A percentile compares a stretch with the other conserved stretches of the same genome.
Evolutionary conservation across 495 filamentous ascomycete genomes (phyloP).

Genomic region (Penicillium tannophilum): DNA sequence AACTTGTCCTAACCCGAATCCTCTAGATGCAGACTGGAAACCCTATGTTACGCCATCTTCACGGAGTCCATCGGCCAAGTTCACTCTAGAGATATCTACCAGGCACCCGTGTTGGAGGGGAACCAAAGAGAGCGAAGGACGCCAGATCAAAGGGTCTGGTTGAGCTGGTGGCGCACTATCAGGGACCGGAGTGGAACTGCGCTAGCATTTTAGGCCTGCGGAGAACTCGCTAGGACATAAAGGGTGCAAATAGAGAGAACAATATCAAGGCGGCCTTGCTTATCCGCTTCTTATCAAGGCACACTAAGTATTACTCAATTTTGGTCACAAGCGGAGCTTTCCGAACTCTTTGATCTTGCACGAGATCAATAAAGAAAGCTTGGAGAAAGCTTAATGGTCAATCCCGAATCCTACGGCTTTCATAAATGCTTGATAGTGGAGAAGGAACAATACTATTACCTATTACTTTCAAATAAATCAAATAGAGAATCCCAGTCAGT

Average conservation of each 20-base stretch:
- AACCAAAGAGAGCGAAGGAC: neutral
- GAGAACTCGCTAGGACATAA: neutral
- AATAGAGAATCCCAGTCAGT: too few relatives aligned
- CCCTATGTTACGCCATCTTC: neutral
- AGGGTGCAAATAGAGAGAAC: neutral
- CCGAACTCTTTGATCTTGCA: neutral
- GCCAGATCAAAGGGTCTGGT: neutral
- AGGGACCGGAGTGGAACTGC: neutral
- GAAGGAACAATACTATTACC: too few relatives aligned
- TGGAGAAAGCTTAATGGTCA: neutral
- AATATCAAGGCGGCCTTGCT: neutral
- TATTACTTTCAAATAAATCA: too few relatives aligned
- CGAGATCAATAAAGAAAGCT: neutral
- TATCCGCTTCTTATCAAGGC: neutral
- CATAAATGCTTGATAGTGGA: neutral
- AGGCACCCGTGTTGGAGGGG: neutral
- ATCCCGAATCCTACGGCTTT: neutral
- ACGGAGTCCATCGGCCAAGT: slow-evolving; percentile 4
- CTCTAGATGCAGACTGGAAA: neutral
- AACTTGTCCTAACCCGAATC: neutral
- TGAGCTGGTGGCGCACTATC: neutral
- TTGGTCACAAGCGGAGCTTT: neutral
- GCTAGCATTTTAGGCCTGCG: neutral
- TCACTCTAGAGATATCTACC: neutral
- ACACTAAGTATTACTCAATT: neutral